These are phyloP conservation scores for Dunaliella primolecta DNA, from an alignment of 139 green algal genomes.

Conservation along the genomic window DNA sequence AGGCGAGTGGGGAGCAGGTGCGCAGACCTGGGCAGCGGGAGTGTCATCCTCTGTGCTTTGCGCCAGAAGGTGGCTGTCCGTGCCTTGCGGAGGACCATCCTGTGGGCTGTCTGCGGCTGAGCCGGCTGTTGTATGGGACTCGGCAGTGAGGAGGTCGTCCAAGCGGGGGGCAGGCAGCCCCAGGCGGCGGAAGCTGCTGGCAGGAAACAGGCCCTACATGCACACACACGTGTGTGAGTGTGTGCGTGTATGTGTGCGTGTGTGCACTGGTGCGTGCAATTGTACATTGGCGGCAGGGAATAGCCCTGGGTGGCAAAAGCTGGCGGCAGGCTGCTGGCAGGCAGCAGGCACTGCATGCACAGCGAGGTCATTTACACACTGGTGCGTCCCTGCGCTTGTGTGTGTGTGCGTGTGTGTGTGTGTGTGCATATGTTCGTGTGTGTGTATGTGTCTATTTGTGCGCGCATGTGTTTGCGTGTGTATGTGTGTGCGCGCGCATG, in stretches of 20 bases:
- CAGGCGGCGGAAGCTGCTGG: constrained; percentile 24
- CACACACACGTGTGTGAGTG: neutral
- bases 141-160: constrained; percentile 17
- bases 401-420: neutral
- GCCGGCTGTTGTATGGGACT: constrained; percentile 3
- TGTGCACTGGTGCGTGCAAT: neutral
- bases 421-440: neutral
- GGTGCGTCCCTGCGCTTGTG: neutral
- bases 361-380: too few species aligned
- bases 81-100: too few species aligned
- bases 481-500: too few species aligned
- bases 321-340: too few species aligned
- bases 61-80: too few species aligned
- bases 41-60: too few species aligned
- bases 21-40: constrained; percentile 11
- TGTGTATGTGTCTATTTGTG: too few species aligned
- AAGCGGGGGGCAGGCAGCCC: constrained; percentile 26
- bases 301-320: too few species aligned
- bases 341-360: too few species aligned
- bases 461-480: too few species aligned
- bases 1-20: too few species aligned
- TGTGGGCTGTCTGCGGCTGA: constrained; percentile 23
- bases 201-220: constrained; percentile 33
- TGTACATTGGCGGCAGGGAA: too few species aligned
- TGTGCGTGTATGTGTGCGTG: neutral